Percentiles rank a stretch among this genome's conserved stretches.
Evolutionary conservation across 495 filamentous ascomycete species (phyloP).

Genomic region (Viridothelium virens): DNA sequence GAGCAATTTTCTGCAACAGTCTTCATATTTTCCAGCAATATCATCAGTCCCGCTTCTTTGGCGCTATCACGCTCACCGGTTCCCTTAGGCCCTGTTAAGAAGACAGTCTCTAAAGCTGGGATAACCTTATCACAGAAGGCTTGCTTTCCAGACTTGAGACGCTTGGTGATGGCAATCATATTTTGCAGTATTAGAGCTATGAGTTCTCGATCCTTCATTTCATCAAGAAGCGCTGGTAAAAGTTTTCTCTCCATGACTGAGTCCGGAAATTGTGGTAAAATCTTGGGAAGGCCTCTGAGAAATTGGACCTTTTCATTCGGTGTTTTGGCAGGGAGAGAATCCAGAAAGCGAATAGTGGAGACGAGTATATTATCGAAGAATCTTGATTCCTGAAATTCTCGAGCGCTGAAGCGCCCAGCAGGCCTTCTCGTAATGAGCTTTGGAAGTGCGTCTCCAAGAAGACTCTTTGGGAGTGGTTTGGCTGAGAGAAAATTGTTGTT

Average conservation of each 20-base stretch:
- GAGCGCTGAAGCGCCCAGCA: conserved; percentile 76
- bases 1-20: conserved; percentile 70
- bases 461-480: conserved; percentile 67
- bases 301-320: conserved; percentile 85
- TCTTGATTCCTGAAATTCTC: conserved; percentile 84
- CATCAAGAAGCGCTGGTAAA: conserved; percentile 77
- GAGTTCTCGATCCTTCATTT: conserved; percentile 82
- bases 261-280: conserved; percentile 82
- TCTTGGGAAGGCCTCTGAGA: conserved; percentile 76
- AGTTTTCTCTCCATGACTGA: conserved; percentile 93
- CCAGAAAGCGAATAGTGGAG: conserved; percentile 89
- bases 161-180: conserved; percentile 74
- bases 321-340: conserved; percentile 83
- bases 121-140: conserved; percentile 77
- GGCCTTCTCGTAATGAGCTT: conserved; percentile 77
- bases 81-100: conserved; percentile 46
- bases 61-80: conserved; percentile 64
- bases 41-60: conserved; percentile 83
- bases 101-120: conserved; percentile 74
- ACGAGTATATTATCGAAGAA: conserved; percentile 97
- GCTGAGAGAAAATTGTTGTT: conserved; percentile 79
- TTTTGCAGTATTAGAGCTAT: conserved; percentile 79
- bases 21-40: conserved; percentile 73
- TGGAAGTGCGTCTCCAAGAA: conserved; percentile 66
- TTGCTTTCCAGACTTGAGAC: conserved; percentile 65